Base-by-base conservation (phyloP, 192 early-diverging fungal genomes). In the Backusella tuberculispora region DNA sequence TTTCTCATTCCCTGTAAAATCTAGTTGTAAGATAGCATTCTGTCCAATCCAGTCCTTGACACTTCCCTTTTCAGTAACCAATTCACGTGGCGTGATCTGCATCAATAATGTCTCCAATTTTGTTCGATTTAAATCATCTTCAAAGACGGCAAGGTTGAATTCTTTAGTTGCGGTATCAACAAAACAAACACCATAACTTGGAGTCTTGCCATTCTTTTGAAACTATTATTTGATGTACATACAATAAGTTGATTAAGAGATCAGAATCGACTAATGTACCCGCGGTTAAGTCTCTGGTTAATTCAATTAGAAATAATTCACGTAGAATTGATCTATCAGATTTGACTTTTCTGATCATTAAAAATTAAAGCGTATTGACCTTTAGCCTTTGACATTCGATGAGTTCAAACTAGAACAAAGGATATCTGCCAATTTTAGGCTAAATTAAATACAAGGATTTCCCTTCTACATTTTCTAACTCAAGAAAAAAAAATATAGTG, bases 111-210 rank as follows among this genome's bases (percentile, higher is more conserved):
- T 99, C 74, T 98, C 96, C n/a, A 99, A 87, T 40, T 86, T 86
- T 9, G 96, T 96, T 40, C 96, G 86, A 76, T 96, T 89, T 19
- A 87, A 80, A 77, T 98, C 98, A 78, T 99, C 98, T 24, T 88
- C 78, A 63, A 93, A 94, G 7, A 85, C 84, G 53, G 90, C 89
- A 53, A 98, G 43, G 65, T 90, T 89, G 80, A 99, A 97, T 78
- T 96, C 92, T 12, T 95, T 95, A 0, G 96, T 99, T 0, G 97
- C 85, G 0, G 97, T 97, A 74, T 99, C 98, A 6, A 98, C 98
- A 86, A 99, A 97, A 14, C 88, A 90, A 9, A 99, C 82, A 37
- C 94, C 95, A 83, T 95, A 96, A 13, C 78, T 79, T 12, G 90
- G 87, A 4, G 85, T 82, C 4, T 80, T 68, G 34, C 77, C 66